Evolutionary conservation across 2,329 filamentous ascomycete genomes (phyloP).

Genomic region (Cryphonectria japonica): DNA sequence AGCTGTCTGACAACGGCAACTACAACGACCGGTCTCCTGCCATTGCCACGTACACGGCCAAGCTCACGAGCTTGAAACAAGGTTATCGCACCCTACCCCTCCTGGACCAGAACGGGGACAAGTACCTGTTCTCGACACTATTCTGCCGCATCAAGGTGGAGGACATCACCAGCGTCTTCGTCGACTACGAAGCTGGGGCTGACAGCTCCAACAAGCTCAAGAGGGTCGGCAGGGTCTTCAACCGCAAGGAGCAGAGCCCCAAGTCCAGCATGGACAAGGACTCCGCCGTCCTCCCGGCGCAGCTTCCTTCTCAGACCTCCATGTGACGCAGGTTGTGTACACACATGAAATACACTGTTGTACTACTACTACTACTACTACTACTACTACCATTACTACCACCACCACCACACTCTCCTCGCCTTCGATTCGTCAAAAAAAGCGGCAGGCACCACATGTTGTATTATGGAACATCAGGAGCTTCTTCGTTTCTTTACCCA

Average conservation of each 20-base stretch:
- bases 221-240: conserved; percentile 61
- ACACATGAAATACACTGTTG: not conserved
- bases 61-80: conserved; percentile 85
- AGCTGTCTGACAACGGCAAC: conserved; percentile 78
- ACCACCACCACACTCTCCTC: conserved; percentile 7
- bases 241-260: conserved; percentile 54
- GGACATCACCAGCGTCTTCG: conserved; percentile 59
- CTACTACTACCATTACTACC: not conserved
- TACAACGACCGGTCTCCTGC: conserved; percentile 66
- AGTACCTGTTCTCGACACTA: conserved; percentile 91
- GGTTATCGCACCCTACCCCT: conserved; percentile 92
- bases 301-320: conserved; percentile 9
- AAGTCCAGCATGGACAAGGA: conserved; percentile 50
- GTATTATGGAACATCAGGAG: conserved; percentile 11
- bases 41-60: conserved; percentile 89
- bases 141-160: conserved; percentile 84
- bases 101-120: conserved; percentile 85
- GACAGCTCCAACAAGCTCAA: conserved; percentile 59
- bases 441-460: conserved; percentile 18
- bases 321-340: not conserved
- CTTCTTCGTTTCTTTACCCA: conserved; percentile 2
- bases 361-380: not conserved
- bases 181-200: conserved; percentile 50
- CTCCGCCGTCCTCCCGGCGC: conserved; percentile 11
- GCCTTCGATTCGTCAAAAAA: conserved; percentile 17